Conservation (phyloP, 805 yeast genomes). For the Priceomyces fermenticarens region DNA sequence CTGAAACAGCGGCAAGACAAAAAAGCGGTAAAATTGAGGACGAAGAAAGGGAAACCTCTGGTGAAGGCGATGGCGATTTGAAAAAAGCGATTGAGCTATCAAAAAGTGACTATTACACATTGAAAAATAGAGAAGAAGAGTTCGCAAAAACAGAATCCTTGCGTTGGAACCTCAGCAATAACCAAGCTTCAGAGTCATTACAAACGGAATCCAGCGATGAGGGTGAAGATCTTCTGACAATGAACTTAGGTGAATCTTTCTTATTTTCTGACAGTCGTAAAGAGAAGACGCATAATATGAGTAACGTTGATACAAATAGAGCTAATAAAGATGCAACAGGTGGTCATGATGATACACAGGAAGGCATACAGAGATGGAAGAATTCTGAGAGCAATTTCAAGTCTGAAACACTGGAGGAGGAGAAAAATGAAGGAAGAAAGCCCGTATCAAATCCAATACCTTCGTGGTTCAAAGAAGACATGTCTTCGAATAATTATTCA, state of each 20-base stretch:
- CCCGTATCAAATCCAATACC: constrained; percentile 21
- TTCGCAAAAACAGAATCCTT: constrained; percentile 2
- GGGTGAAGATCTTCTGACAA: not conserved
- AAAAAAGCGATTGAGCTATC: constrained; percentile 40
- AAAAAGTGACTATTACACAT: constrained; percentile 35
- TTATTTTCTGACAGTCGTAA: constrained; percentile 11
- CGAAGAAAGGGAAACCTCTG: constrained; percentile 3
- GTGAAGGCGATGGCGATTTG: constrained; percentile 30
- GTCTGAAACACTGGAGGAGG: constrained; percentile 6
- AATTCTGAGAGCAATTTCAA: not conserved
- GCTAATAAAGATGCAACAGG: not conserved
- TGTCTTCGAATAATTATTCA: constrained; percentile 4
- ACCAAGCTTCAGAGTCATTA: not conserved
- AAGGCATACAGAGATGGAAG: not conserved
- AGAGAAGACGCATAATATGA: not conserved
- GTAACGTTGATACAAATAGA: not conserved
- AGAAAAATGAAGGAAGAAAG: constrained; percentile 6
- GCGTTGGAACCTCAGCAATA: constrained; percentile 1
- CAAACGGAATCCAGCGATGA: not conserved
- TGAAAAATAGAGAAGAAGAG: constrained; percentile 25
- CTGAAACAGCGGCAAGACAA: not conserved
- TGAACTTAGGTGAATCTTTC: constrained; percentile 4
- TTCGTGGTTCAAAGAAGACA: constrained; percentile 24
- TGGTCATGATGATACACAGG: not conserved
- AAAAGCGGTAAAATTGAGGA: constrained; percentile 5